Base-by-base conservation (phyloP, 805 yeast species). In the Monosporozyma unispora region DNA sequence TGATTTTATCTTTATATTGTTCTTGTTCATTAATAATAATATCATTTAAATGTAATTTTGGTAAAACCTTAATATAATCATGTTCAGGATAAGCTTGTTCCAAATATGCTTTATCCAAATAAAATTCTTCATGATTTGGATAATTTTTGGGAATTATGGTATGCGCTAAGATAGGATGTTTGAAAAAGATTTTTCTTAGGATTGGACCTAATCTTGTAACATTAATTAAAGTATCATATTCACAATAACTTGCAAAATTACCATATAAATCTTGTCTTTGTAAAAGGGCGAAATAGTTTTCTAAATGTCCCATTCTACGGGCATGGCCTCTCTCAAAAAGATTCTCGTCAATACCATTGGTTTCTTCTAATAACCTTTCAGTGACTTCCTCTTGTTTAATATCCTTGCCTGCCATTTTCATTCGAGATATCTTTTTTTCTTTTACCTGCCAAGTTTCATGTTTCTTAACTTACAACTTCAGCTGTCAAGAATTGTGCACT, bases 281-380 rank as follows among this genome's bases (percentile, higher is more conserved):
- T 21, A 54, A 28, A 12, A 57, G 18, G 1, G 61, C 64, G 48
- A 63, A 61, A 49, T 55, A 56, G 46, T 58, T 55, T 48, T 63
- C 66, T 28, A 62, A 29, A 45, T 54, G 57, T 10, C 64, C 67
- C 57, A 61, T 50, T 16, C 59, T 57, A 50, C 67, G 56, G 2
- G 62, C 63, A 54, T 63, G 67, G 19, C 65, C 66, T 27, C 46
- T 31, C 7, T 41, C 49, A 3, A 47, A 31, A 10, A 41, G 22
- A 4, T 9, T 38, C 11, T 16, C 35, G 33, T 42, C 43, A 16
- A 47, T 31, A 35, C 39, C 22, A 19, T 9, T 18, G 11, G n/a
- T 12, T 14, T 22, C 19, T 22, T 40, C 29, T 33, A 28, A 19
- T 19, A 19, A 4, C 2, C 8, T 9, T 18, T 43, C 45, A 31